Evolutionary conservation across 2,329 filamentous ascomycete genomes (phyloP).

Genomic region (Hymenoscyphus fraxineus): DNA sequence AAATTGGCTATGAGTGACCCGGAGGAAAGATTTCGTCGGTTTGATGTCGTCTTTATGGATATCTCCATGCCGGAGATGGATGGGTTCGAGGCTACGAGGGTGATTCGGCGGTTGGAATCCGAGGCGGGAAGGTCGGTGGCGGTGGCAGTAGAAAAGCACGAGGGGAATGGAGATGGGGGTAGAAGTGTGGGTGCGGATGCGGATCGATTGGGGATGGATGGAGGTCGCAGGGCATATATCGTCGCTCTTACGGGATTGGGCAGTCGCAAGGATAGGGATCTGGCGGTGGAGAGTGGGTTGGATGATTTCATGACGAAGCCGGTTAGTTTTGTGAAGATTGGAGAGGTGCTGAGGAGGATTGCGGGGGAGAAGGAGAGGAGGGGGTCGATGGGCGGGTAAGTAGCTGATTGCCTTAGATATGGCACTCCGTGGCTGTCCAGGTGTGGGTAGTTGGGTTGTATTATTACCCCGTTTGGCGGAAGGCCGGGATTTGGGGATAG

Average conservation of each 20-base stretch:
- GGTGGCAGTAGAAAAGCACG: neutral
- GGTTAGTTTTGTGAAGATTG: constrained; percentile 28
- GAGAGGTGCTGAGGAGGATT: constrained; percentile 8
- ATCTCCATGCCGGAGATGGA: constrained; percentile 55
- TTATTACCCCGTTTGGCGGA: too few species aligned
- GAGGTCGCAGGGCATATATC: constrained; percentile 38
- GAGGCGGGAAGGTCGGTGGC: constrained; percentile 32
- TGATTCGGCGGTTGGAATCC: constrained; percentile 45
- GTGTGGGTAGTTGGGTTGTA: too few species aligned
- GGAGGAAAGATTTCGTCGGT: constrained; percentile 31
- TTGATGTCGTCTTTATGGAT: constrained; percentile 49
- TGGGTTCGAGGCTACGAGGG: constrained; percentile 43
- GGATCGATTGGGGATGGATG: neutral
- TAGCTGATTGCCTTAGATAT: too few species aligned
- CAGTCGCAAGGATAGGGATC: constrained; percentile 42
- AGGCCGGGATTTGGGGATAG: too few species aligned
- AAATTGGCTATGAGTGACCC: constrained; percentile 25
- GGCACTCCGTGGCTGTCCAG: too few species aligned
- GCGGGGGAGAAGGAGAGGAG: neutral
- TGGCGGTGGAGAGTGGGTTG: constrained; percentile 48
- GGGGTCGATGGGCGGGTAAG: neutral
- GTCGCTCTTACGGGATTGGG: constrained; percentile 51
- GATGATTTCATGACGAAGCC: constrained; percentile 52
- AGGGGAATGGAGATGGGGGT: constrained; percentile 8
- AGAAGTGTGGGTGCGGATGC: constrained; percentile 17